These are phyloP conservation scores for Acrocalymma vagum DNA, from an alignment of 2,329 filamentous ascomycete species.

Conservation along the genomic window DNA sequence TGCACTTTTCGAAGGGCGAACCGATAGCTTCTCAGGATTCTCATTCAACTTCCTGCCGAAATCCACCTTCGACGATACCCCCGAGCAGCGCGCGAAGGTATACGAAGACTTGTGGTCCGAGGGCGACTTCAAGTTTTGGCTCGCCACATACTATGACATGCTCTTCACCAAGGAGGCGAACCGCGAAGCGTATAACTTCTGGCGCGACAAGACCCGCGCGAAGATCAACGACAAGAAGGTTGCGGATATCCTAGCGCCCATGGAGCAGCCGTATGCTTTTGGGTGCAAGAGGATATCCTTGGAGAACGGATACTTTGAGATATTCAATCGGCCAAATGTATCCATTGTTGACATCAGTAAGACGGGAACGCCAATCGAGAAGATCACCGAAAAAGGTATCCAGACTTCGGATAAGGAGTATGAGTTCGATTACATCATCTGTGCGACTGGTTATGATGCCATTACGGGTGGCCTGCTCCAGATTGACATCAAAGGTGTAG, in stretches of 20 bases:
- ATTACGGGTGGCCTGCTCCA: conserved; percentile 46
- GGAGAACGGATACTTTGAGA: conserved; percentile 47
- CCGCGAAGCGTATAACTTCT: conserved; percentile 53
- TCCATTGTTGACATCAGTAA: conserved; percentile 51
- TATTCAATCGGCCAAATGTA: conserved; percentile 55
- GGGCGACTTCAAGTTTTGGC: conserved; percentile 33
- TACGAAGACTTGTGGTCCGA: conserved; percentile 30
- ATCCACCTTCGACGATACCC: conserved; percentile 27
- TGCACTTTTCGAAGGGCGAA: conserved; percentile 10
- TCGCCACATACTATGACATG: conserved; percentile 44
- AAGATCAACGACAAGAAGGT: conserved; percentile 46
- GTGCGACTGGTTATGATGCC: conserved; percentile 54
- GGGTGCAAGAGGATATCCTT: conserved; percentile 31
- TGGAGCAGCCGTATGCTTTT: conserved; percentile 36
- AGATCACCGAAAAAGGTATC: conserved; percentile 58
- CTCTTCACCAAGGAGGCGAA: conserved; percentile 48
- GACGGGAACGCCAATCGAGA: conserved; percentile 52
- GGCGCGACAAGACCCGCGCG: conserved; percentile 49
- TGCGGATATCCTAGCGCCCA: conserved; percentile 51
- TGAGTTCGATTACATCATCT: conserved; percentile 63
- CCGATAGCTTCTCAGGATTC: conserved; percentile 24
- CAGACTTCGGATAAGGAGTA: conserved; percentile 56
- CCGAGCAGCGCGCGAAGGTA: conserved; percentile 18
- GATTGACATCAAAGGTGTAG: conserved; percentile 43
- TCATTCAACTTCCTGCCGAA: conserved; percentile 26